phyloP scores from a whole-genome alignment of 768 basidiomycete species.

The Mycena vitilis region DNA sequence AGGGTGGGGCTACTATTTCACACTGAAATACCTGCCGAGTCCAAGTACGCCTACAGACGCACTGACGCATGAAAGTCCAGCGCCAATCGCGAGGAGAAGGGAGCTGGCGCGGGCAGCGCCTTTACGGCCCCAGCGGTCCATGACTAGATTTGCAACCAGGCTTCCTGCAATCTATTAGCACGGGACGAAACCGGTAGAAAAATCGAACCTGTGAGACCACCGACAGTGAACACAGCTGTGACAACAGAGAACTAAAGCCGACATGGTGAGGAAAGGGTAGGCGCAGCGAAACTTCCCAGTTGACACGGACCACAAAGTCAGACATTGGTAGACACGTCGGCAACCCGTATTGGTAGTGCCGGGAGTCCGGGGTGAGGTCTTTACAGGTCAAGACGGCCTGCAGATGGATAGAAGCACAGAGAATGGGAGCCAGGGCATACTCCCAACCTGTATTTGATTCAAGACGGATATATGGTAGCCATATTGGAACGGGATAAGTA shows the following conservation, averaged over 20 bases:
- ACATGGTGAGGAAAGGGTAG: too few species aligned
- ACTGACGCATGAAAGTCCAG: constrained; percentile 74
- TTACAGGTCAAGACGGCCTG: constrained; percentile 77
- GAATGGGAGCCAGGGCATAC: too few species aligned
- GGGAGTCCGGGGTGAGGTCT: constrained; percentile 37
- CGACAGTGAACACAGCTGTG: constrained; percentile 88
- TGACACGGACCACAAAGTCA: constrained; percentile 48
- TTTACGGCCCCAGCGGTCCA: constrained; percentile 79
- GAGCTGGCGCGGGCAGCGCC: constrained; percentile 73
- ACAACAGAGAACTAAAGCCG: constrained; percentile 75
- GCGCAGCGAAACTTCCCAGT: too few species aligned
- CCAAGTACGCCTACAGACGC: constrained; percentile 65
- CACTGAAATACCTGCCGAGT: constrained; percentile 69
- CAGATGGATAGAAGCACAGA: too few species aligned
- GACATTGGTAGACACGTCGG: constrained; percentile 87
- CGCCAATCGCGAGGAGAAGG: constrained; percentile 65
- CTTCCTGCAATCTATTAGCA: constrained; percentile 69
- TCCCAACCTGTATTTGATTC: constrained; percentile 77
- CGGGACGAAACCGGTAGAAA: too few species aligned
- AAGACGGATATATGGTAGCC: constrained; percentile 95
- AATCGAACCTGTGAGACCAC: constrained; percentile 57
- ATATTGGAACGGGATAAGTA: constrained; percentile 79
- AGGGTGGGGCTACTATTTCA: not conserved
- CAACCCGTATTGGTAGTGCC: constrained; percentile 51
- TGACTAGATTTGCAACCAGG: constrained; percentile 70